Evolutionary conservation across 2,329 filamentous ascomycete species (phyloP).

Genomic region (Plenodomus lindquistii): DNA sequence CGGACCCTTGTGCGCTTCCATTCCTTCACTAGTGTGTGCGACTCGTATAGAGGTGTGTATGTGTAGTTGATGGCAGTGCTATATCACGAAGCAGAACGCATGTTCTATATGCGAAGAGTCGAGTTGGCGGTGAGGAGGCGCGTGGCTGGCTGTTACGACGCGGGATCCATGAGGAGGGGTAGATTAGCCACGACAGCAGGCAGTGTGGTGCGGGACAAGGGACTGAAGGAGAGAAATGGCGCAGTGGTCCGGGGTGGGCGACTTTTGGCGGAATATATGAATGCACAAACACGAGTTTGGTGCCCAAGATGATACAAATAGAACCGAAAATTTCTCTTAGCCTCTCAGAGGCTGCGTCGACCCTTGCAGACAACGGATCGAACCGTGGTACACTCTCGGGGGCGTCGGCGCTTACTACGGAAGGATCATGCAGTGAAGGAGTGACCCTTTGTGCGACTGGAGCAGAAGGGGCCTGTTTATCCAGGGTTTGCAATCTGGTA

Average conservation of each 20-base stretch:
- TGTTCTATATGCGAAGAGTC: slow-evolving; percentile 26
- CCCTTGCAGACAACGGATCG: not conserved
- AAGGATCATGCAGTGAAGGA: slow-evolving; percentile 12
- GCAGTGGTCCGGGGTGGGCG: slow-evolving; percentile 24
- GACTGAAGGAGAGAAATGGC: slow-evolving; percentile 21
- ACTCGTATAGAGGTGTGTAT: slow-evolving; percentile 8
- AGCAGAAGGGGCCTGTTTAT: slow-evolving; percentile 16
- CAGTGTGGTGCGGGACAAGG: slow-evolving; percentile 14
- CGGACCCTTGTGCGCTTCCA: slow-evolving; percentile 38
- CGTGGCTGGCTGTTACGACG: slow-evolving; percentile 24
- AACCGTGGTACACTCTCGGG: not conserved
- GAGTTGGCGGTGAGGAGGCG: slow-evolving; percentile 36
- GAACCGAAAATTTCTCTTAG: slow-evolving; percentile 30
- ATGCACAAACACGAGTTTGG: slow-evolving; percentile 30
- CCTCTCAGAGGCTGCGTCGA: not conserved
- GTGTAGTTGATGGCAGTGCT: slow-evolving; percentile 4
- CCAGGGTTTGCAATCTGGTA: not conserved
- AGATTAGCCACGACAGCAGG: slow-evolving; percentile 6
- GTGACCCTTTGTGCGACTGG: slow-evolving; percentile 19
- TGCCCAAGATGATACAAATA: slow-evolving; percentile 25
- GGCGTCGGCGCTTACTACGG: not conserved
- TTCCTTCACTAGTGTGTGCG: slow-evolving; percentile 11
- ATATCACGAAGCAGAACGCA: slow-evolving; percentile 25
- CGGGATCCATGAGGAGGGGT: slow-evolving; percentile 18
- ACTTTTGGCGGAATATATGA: slow-evolving; percentile 20